A percentile compares a stretch with the other conserved stretches of the same genome.
phyloP scores from a whole-genome alignment of 371 early-diverging fungal genomes.

The Saksenaea vasiformis region DNA sequence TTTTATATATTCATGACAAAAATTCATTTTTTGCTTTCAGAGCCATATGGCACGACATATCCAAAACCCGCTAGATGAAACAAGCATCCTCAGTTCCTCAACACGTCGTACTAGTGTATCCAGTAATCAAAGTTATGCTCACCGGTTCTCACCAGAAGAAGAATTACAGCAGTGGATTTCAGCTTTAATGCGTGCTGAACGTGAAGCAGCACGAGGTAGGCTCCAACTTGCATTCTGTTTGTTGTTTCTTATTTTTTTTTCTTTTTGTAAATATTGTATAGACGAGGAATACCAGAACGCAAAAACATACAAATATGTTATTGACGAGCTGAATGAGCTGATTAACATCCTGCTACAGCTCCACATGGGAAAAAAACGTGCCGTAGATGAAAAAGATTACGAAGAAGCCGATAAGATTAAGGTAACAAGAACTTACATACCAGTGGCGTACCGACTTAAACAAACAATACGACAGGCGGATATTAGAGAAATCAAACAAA shows the following conservation, averaged over 20 bases:
- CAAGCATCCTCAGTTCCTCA: slow-evolving; percentile 44
- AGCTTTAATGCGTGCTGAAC: slow-evolving; percentile 37
- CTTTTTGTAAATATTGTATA: not conserved
- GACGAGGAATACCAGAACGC: slow-evolving; percentile 44
- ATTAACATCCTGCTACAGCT: slow-evolving; percentile 61
- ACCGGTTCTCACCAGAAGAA: slow-evolving; percentile 32
- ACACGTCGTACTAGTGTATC: slow-evolving; percentile 50
- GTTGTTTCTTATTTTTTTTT: too few species aligned
- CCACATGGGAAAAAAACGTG: slow-evolving; percentile 58
- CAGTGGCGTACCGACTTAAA: not conserved
- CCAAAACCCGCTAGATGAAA: slow-evolving; percentile 31
- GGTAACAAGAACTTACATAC: slow-evolving; percentile 10
- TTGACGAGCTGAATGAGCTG: slow-evolving; percentile 30
- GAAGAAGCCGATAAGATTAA: slow-evolving; percentile 75
- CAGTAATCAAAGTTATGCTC: slow-evolving; percentile 34
- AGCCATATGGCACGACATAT: slow-evolving; percentile 26
- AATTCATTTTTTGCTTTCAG: slow-evolving; percentile 16
- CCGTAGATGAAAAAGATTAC: slow-evolving; percentile 71
- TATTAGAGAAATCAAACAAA: slow-evolving; percentile 20
- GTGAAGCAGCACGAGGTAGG: slow-evolving; percentile 39
- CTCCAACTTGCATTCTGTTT: not conserved
- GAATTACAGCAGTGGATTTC: slow-evolving; percentile 46
- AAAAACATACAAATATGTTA: slow-evolving; percentile 49
- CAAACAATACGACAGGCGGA: slow-evolving; percentile 10
- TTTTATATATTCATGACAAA: not conserved